Evolutionary conservation across 208 protist genomes (phyloP).

Genomic region (Porcisia deanei): DNA sequence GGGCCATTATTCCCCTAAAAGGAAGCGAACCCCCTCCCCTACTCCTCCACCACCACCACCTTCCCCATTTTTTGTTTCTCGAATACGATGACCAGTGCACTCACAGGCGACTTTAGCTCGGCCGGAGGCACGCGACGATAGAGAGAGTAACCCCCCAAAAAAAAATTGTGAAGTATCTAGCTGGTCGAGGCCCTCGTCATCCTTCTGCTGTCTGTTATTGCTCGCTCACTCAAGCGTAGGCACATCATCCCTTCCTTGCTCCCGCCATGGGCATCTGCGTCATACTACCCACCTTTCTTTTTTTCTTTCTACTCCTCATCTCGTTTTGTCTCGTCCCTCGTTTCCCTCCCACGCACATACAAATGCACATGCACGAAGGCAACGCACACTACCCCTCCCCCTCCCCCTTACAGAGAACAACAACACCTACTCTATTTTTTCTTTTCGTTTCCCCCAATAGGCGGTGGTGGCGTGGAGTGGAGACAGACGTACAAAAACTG

Average conservation of each 20-base stretch:
- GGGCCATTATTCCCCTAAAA: not conserved
- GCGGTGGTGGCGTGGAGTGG: not conserved
- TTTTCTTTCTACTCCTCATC: not conserved
- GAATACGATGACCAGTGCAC: too few species aligned
- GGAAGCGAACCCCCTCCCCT: not conserved
- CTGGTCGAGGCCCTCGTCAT: not conserved
- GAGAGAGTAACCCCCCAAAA: too few species aligned
- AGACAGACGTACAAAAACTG: too few species aligned
- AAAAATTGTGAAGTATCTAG: too few species aligned
- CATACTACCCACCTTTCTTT: not conserved
- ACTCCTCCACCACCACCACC: too few species aligned
- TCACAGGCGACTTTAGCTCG: too few species aligned
- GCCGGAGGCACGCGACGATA: too few species aligned
- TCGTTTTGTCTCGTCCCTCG: not conserved
- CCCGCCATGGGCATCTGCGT: not conserved
- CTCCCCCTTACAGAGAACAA: not conserved
- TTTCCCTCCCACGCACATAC: not conserved
- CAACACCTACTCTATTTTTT: not conserved
- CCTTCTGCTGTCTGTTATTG: not conserved
- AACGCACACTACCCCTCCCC: not conserved
- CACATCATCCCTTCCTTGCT: too few species aligned
- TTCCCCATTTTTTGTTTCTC: not conserved
- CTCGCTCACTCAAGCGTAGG: not conserved
- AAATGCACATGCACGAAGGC: not conserved
- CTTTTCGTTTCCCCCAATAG: not conserved